Evolutionary conservation across 768 basidiomycete species (phyloP).

Genomic region (Calocybe cyanea): DNA sequence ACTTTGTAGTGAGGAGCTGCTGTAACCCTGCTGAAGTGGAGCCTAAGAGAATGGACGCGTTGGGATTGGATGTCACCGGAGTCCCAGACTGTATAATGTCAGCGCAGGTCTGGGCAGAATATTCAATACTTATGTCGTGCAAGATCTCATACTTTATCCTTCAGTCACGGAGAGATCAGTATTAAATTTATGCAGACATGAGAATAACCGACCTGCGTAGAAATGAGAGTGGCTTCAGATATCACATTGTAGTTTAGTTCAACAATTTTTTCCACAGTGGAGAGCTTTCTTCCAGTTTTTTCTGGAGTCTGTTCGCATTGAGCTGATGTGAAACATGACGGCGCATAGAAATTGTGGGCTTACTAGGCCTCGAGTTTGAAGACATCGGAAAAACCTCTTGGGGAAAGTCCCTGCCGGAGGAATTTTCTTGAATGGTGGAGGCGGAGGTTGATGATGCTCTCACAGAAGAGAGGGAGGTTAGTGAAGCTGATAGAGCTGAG

Average conservation of each 20-base stretch:
- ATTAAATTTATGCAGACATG: background rate
- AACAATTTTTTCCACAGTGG: conserved; percentile 20
- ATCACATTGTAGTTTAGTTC: conserved; percentile 17
- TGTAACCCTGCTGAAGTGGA: background rate
- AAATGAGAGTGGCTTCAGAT: conserved; percentile 5
- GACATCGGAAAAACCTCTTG: conserved; percentile 41
- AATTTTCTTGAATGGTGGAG: conserved; percentile 37
- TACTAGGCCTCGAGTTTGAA: conserved; percentile 47
- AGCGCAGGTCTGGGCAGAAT: background rate
- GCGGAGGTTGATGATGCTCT: conserved; percentile 1
- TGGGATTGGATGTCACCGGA: conserved; percentile 8
- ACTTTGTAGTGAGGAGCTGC: background rate
- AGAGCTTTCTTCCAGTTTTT: conserved; percentile 17
- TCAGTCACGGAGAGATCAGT: background rate
- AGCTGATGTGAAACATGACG: background rate
- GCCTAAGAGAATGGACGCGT: background rate
- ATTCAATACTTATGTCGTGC: conserved; percentile 16
- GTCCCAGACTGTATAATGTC: conserved; percentile 12
- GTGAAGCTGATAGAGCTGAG: background rate
- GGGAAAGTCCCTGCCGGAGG: conserved; percentile 51
- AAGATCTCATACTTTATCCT: conserved; percentile 24
- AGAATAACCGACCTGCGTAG: conserved; percentile 18
- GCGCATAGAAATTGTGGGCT: conserved; percentile 9
- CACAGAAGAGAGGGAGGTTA: conserved; percentile 9
- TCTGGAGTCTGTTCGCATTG: conserved; percentile 7